Percentiles rank a stretch among this genome's conserved stretches.
phyloP scores from a whole-genome alignment of 805 yeast genomes.

The Metschnikowia vanudenii region DNA sequence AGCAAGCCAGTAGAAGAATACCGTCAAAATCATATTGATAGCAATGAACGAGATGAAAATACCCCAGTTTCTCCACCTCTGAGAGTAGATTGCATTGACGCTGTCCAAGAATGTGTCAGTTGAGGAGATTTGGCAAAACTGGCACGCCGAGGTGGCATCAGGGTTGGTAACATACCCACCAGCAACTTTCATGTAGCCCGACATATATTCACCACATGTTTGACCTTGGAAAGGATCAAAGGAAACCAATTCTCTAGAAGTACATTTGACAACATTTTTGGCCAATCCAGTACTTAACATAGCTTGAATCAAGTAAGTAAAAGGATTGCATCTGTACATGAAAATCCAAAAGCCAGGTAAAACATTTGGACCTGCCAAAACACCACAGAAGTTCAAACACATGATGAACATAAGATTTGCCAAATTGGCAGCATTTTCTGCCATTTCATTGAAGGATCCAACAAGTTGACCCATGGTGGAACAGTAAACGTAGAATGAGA shows the following conservation, averaged over 20 bases:
- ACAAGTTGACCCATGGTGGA: conserved; percentile 26
- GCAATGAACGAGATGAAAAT: conserved; percentile 50
- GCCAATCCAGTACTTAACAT: conserved; percentile 45
- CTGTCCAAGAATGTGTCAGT: conserved; percentile 60
- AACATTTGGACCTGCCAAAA: conserved; percentile 50
- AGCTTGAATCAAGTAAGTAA: conserved; percentile 53
- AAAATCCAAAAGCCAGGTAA: conserved; percentile 86
- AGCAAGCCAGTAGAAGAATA: conserved; percentile 54
- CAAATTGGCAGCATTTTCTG: conserved; percentile 28
- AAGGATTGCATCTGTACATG: conserved; percentile 74
- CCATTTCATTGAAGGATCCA: conserved; percentile 23
- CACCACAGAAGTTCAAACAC: conserved; percentile 72
- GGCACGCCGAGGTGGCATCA: conserved; percentile 54
- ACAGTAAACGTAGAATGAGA: conserved; percentile 20
- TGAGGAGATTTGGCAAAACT: conserved; percentile 53
- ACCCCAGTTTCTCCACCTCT: conserved; percentile 69
- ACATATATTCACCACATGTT: conserved; percentile 62
- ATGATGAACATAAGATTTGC: conserved; percentile 25
- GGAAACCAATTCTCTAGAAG: conserved; percentile 26
- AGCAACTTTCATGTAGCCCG: conserved; percentile 35
- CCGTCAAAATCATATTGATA: conserved; percentile 32
- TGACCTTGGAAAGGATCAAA: conserved; percentile 49
- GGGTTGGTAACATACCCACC: conserved; percentile 62
- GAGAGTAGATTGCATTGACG: conserved; percentile 41
- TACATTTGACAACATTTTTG: conserved; percentile 49